Evolutionary conservation across 495 filamentous ascomycete species (phyloP).

Genomic region (Platismatia glauca): DNA sequence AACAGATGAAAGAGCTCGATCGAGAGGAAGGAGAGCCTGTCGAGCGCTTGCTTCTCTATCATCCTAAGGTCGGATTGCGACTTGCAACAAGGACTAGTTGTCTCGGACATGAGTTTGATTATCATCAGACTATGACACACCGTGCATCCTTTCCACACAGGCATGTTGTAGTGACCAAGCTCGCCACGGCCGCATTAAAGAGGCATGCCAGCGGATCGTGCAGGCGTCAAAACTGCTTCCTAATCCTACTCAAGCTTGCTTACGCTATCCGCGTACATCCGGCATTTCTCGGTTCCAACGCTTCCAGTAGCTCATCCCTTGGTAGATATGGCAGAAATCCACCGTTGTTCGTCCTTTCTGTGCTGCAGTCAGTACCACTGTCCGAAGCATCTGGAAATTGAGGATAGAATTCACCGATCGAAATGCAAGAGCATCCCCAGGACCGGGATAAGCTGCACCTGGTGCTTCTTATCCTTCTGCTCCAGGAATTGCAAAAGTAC

Average conservation of each 20-base stretch:
- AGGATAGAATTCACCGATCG: conserved; percentile 57
- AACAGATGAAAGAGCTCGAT: no score
- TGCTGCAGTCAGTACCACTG: conserved; percentile 11
- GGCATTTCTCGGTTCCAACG: background rate
- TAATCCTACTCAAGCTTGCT: background rate
- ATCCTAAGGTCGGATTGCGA: no score
- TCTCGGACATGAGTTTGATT: no score
- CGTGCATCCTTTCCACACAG: no score
- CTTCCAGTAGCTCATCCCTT: conserved; percentile 23
- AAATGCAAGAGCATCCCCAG: conserved; percentile 86
- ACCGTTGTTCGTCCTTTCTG: conserved; percentile 81
- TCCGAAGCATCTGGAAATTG: background rate
- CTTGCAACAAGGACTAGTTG: no score
- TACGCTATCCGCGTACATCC: background rate
- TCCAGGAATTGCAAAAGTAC: conserved; percentile 91
- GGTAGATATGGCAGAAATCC: conserved; percentile 69
- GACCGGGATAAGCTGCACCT: conserved; percentile 85
- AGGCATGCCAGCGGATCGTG: background rate
- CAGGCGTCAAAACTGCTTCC: background rate
- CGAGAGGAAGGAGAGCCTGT: no score
- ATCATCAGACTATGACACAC: no score
- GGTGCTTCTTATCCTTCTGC: conserved; percentile 83
- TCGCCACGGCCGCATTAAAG: background rate
- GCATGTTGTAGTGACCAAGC: no score
- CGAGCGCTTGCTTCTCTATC: no score